A percentile compares a stretch with the other conserved stretches of the same genome.
Conservation (phyloP, 306 rosid genomes). For the Lagenaria siceraria region DNA sequence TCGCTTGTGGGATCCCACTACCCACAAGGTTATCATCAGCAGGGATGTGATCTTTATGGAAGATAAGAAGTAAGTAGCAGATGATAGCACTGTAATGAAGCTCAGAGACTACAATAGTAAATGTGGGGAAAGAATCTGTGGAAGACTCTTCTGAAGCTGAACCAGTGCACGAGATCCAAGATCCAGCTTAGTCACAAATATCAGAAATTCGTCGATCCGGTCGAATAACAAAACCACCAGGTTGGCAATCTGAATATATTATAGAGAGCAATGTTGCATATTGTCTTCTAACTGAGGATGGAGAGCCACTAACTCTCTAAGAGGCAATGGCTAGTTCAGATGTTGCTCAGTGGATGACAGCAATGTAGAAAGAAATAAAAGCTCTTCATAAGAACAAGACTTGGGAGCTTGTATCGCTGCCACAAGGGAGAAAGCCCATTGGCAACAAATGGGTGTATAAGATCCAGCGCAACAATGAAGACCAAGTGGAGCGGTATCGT, state of each 20-base stretch:
- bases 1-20: too few species aligned
- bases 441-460: neutral
- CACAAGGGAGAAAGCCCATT: neutral
- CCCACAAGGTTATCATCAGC: too few species aligned
- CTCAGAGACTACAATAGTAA: neutral
- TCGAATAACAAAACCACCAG: too few species aligned
- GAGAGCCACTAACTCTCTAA: too few species aligned
- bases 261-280: too few species aligned
- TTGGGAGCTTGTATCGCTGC: neutral
- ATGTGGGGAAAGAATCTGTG: neutral
- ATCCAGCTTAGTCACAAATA: neutral
- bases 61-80: neutral
- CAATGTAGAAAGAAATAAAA: too few species aligned
- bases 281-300: too few species aligned
- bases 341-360: too few species aligned
- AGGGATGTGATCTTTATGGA: neutral
- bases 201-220: too few species aligned
- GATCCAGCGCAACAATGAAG: neutral
- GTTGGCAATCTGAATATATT: too few species aligned
- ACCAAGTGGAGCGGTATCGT: neutral
- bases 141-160: neutral
- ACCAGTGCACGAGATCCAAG: neutral
- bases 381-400: neutral
- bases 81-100: neutral
- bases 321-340: too few species aligned